Evolutionary conservation across 345 rosid genomes (phyloP), one percentile per base, ranked within the genome.

Genomic region (Melaleuca alternifolia): DNA sequence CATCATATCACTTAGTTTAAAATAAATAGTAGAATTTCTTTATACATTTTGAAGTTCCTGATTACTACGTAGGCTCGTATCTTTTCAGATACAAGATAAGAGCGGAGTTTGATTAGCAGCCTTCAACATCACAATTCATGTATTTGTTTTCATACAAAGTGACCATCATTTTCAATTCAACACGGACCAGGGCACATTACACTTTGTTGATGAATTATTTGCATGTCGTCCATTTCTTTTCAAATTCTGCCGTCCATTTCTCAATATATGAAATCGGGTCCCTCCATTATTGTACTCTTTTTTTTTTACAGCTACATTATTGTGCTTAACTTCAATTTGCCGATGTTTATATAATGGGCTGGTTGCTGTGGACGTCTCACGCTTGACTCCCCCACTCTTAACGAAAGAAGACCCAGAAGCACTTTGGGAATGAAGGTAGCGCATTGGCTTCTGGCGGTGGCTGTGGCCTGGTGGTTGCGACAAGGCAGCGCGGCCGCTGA

Each of bases 401-500:
- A 41, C 41, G 41, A 41, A 41, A 2, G 41, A 41, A 41, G n/a
- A 41, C 41, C 2, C 62, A 56, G 62, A 56, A 56, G 62, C n/a
- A 4, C 11, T 56, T 56, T 56, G 28, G 28, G 2, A 56, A 56
- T 56, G 62, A 56, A 56, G 62, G 0, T 4, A 24, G 62, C 1
- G 28, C 28, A 56, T 5, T 56, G 62, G 62, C 62, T 56, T 56
- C 62, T 56, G 23, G 11, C 6, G 14, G 28, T 56, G 28, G 61
- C 61, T 24, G 61, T 10, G 28, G 61, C 61, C 61, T 56, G 62
- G 28, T 56, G 62, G 62, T 24, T 56, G 11, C 62, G 5, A 56
- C 28, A 56, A 56, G 61, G 6, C 0, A 2, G 62, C 28, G 62
- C 62, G 10, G 6, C 14, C 28, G 5, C 6, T 0, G 0, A 10